Evolutionary conservation across 1,284 basidiomycete genomes (phyloP).

Genomic region (Rhizoctonia solani): DNA sequence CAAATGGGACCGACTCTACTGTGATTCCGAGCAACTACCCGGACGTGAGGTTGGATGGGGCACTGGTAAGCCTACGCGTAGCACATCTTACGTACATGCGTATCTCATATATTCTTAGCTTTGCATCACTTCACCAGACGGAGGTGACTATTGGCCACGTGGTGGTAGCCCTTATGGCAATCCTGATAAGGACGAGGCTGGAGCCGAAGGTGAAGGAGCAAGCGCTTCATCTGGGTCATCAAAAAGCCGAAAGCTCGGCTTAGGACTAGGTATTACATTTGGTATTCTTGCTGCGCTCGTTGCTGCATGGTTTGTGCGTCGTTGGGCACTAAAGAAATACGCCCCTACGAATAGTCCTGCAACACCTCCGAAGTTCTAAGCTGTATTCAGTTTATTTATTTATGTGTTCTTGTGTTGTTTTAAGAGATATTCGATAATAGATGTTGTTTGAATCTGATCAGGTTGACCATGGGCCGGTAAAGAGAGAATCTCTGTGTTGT

Average conservation of each 20-base stretch:
- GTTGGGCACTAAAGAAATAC: conserved; percentile 44
- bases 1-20: conserved; percentile 49
- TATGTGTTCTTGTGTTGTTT: conserved; percentile 2
- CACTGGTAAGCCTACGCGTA: conserved; percentile 5
- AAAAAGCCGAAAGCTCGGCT: conserved; percentile 51
- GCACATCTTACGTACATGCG: not conserved
- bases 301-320: conserved; percentile 56
- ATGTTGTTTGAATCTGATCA: not conserved
- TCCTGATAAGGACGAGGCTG: conserved; percentile 34
- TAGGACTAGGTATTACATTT: conserved; percentile 58
- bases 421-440: not conserved
- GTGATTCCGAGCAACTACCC: conserved; percentile 32
- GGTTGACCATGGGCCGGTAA: not conserved
- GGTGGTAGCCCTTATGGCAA: conserved; percentile 55
- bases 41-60: conserved; percentile 11
- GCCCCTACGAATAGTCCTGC: not conserved
- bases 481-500: not conserved
- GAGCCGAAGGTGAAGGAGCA: not conserved
- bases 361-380: not conserved
- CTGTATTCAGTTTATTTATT: too few relatives aligned
- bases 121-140: conserved; percentile 66
- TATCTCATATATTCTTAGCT: conserved; percentile 38
- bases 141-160: conserved; percentile 74
- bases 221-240: not conserved
- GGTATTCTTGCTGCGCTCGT: conserved; percentile 53